These are phyloP conservation scores for Heliosperma pusillum DNA, from an alignment of 148 eudicot species.

Conservation along the genomic window DNA sequence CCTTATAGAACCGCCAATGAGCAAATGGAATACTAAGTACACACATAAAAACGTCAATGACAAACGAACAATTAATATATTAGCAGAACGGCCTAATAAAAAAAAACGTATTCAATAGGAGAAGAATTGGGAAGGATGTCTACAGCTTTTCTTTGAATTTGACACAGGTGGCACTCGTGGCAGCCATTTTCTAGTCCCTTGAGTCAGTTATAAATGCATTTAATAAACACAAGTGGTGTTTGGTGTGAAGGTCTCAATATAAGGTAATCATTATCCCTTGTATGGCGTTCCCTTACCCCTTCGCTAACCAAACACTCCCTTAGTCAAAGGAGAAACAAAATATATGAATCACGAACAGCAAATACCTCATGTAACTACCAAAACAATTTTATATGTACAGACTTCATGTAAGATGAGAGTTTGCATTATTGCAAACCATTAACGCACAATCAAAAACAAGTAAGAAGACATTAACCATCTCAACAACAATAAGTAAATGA, in stretches of 20 bases:
- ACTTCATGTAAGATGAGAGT: not conserved
- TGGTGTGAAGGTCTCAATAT: no score
- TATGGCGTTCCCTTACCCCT: no score
- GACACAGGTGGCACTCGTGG: not conserved
- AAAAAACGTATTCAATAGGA: not conserved
- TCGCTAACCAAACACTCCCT: no score
- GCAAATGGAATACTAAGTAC: not conserved
- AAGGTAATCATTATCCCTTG: no score
- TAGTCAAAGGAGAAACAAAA: not conserved
- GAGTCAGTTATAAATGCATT: not conserved
- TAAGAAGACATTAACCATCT: not conserved
- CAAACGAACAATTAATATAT: not conserved
- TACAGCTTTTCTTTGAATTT: conserved; percentile 8
- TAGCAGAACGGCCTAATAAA: not conserved
- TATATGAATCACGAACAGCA: not conserved
- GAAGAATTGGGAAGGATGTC: not conserved
- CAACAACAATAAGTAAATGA: not conserved
- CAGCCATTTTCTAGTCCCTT: not conserved
- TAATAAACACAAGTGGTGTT: no score
- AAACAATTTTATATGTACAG: not conserved
- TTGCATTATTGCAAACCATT: not conserved
- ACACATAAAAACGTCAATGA: not conserved
- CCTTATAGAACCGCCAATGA: no score
- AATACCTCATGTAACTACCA: not conserved
- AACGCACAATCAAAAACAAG: not conserved